Base-by-base conservation (phyloP, 1,284 basidiomycete species). In the Peniophora sp. region DNA sequence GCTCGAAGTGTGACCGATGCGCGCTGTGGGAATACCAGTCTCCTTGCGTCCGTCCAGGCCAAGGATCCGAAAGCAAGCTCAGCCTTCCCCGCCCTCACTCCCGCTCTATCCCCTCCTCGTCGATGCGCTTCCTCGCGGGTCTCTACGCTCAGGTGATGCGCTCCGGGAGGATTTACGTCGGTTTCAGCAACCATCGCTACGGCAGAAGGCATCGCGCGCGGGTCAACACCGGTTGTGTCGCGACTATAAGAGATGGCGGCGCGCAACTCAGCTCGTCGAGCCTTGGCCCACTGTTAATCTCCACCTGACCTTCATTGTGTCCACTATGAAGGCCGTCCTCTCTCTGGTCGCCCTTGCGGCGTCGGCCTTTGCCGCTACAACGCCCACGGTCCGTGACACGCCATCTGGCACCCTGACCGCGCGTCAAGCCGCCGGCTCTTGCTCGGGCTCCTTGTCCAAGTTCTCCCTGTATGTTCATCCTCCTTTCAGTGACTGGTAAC, bases 381-480 rank as follows among this genome's bases (percentile, higher is more conserved):
- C 51, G 8, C 48, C 54, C 11, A 47, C 48, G 53, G 20, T 51
- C 53, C 5, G 47, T 47, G 17, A 48, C 51, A 32, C 37, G 44
- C 47, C 46, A 41, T 52, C 52, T 24, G 47, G 53, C 27, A 42
- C 56, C 10, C 54, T 52, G 14, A 47, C 54, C 45, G 50, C 55
- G 32, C 18, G 54, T 1, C 53, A 59, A 3, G 48, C 52, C 15
- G 24, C 50, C n/a, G 51, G 53, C n/a, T 43, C 54, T 39, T 73
- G 72, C 61, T 57, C 72, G 10, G 67, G 68, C 24, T 58, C 66
- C 12, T 63, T 61, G 57, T 79, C 75, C 45, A 81, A 81, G 63
- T 83, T 84, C 73, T 68, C 71, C 57, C 79, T 68, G 27, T 32
- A 32, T 32, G 27, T 5, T 12, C 12, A 32, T 12, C 12, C 12